These are phyloP conservation scores for Venturia oleaginea DNA, from an alignment of 2,329 filamentous ascomycete genomes.

Conservation along the genomic window DNA sequence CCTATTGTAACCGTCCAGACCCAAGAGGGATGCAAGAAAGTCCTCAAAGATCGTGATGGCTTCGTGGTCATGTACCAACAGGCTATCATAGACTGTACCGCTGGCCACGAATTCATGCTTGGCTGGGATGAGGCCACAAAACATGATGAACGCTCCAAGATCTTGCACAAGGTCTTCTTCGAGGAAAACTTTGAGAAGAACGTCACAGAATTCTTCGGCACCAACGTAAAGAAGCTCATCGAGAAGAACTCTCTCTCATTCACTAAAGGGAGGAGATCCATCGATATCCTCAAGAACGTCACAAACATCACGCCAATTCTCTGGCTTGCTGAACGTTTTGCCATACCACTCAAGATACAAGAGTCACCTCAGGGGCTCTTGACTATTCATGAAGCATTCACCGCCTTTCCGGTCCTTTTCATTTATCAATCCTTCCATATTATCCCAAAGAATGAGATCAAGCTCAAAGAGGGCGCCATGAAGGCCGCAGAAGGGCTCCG, in stretches of 20 bases:
- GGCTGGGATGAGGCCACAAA: constrained; percentile 36
- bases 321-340: constrained; percentile 55
- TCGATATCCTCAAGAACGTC: constrained; percentile 54
- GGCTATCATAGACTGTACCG: constrained; percentile 29
- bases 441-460: constrained; percentile 40
- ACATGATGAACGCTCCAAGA: constrained; percentile 29
- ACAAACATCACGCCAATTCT: constrained; percentile 58
- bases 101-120: constrained; percentile 40
- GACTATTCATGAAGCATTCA: constrained; percentile 38
- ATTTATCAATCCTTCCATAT: constrained; percentile 48
- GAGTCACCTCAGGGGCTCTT: constrained; percentile 50
- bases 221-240: constrained; percentile 36
- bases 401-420: constrained; percentile 36
- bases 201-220: constrained; percentile 34
- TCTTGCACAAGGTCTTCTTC: constrained; percentile 39
- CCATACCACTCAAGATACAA: constrained; percentile 56
- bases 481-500: constrained; percentile 32
- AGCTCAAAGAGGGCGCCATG: constrained; percentile 36
- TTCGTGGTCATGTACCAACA: constrained; percentile 42
- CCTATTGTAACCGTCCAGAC: constrained; percentile 41
- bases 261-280: constrained; percentile 34
- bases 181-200: constrained; percentile 37
- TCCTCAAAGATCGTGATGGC: constrained; percentile 41
- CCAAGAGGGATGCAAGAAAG: constrained; percentile 40
- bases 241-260: constrained; percentile 40